phyloP scores from a whole-genome alignment of 768 basidiomycete genomes.

The Amyloporia xantha region DNA sequence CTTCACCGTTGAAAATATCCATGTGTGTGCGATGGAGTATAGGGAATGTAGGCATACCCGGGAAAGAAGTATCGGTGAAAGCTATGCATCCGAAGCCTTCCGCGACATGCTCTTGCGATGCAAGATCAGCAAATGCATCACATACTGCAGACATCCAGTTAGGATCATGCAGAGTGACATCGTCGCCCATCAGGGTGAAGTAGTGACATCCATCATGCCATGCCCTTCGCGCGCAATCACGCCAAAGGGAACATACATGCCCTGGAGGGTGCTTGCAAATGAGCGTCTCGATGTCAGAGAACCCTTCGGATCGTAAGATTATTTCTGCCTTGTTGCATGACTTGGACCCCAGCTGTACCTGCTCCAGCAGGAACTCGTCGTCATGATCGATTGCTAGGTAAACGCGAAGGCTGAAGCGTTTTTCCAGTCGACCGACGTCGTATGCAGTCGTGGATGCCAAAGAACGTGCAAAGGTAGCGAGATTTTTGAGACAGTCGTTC shows the following conservation, averaged over 20 bases:
- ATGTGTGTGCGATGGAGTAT: conserved; percentile 49
- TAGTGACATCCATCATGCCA: conserved; percentile 45
- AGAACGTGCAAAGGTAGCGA: conserved; percentile 37
- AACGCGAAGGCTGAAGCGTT: conserved; percentile 32
- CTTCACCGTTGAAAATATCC: conserved; percentile 44
- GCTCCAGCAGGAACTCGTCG: conserved; percentile 33
- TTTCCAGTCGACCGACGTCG: conserved; percentile 30
- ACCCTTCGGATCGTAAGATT: conserved; percentile 30
- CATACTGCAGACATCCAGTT: conserved; percentile 45
- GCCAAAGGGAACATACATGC: conserved; percentile 48
- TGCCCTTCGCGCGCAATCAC: conserved; percentile 41
- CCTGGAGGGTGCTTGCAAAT: conserved; percentile 36
- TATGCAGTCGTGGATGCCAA: conserved; percentile 40
- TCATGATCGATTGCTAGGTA: conserved; percentile 51
- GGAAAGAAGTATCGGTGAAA: conserved; percentile 48
- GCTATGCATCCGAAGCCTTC: conserved; percentile 51
- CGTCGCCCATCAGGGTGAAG: conserved; percentile 49
- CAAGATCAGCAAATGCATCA: conserved; percentile 30
- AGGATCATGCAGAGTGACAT: conserved; percentile 42
- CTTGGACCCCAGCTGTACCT: conserved; percentile 6
- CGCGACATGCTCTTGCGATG: conserved; percentile 26
- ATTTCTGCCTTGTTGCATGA: conserved; percentile 33
- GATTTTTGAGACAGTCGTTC: conserved; percentile 34
- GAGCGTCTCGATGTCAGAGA: conserved; percentile 32
- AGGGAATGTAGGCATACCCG: conserved; percentile 59